A percentile compares a stretch with the other conserved stretches of the same genome.
Conservation (phyloP, 345 rosid species). For the Sonneratia alba region DNA sequence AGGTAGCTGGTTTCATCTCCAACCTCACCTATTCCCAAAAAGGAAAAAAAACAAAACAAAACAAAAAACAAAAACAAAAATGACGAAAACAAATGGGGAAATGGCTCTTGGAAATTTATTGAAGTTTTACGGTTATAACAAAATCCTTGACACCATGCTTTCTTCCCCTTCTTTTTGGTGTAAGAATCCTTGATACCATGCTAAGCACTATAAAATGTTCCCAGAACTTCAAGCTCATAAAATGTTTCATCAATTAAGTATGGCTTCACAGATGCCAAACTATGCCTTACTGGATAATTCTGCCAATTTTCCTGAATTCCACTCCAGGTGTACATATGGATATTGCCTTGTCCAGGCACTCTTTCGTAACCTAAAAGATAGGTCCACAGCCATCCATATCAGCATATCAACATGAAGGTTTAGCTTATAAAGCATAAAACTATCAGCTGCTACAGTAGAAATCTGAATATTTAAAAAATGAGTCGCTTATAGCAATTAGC, state of each 20-base stretch:
- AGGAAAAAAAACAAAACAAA: no score
- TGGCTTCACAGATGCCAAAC: neutral
- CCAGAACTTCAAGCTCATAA: neutral
- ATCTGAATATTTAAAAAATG: neutral
- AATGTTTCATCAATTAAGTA: neutral
- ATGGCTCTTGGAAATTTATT: neutral
- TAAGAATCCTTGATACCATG: neutral
- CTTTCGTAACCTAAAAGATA: constrained; percentile 64
- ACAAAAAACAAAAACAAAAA: no score
- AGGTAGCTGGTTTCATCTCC: neutral
- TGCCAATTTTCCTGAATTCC: constrained; percentile 74
- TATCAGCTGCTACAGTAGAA: neutral
- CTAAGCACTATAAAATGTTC: neutral
- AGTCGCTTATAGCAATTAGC: neutral
- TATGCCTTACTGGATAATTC: constrained; percentile 70
- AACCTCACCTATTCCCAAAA: neutral
- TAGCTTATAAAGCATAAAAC: neutral
- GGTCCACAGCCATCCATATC: constrained; percentile 10
- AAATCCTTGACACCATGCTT: neutral
- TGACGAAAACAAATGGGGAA: neutral
- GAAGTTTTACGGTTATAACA: neutral
- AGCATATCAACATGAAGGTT: constrained; percentile 8
- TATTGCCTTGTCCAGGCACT: constrained; percentile 68
- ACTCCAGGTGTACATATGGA: constrained; percentile 79
- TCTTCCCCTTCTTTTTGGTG: no score